These are phyloP conservation scores for Kodamaea fungicola DNA, from an alignment of 1,139 yeast species.

Conservation along the genomic window DNA sequence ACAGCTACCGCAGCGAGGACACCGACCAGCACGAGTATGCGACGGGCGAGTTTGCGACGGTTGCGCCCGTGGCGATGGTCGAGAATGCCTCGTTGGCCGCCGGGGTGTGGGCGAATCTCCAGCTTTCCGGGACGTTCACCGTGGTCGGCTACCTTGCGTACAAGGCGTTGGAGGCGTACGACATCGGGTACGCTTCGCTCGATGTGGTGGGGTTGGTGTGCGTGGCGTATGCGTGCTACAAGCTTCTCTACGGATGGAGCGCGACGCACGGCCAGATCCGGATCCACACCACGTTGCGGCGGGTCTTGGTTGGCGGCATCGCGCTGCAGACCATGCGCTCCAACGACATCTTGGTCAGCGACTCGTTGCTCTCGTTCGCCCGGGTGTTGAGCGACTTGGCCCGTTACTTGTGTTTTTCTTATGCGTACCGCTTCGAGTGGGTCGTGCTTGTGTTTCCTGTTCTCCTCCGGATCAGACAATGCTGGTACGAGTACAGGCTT, in stretches of 20 bases:
- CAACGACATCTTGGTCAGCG: constrained; percentile 77
- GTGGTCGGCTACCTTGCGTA: constrained; percentile 20
- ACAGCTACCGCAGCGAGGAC: constrained; percentile 26
- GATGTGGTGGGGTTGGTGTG: constrained; percentile 9
- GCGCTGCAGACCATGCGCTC: constrained; percentile 57
- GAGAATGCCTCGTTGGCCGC: constrained; percentile 31
- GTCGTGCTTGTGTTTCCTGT: constrained; percentile 59
- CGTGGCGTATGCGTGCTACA: constrained; percentile 10
- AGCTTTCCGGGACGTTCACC: constrained; percentile 18
- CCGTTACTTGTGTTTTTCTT: constrained; percentile 22
- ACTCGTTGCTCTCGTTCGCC: constrained; percentile 75
- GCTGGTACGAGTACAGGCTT: constrained; percentile 61
- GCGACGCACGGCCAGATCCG: constrained; percentile 37
- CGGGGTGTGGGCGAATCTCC: constrained; percentile 34
- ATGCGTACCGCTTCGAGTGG: constrained; percentile 49
- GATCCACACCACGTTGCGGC: constrained; percentile 43
- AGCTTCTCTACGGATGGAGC: constrained; percentile 10
- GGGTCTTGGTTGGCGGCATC: constrained; percentile 56
- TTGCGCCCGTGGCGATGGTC: constrained; percentile 25
- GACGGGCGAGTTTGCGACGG: constrained; percentile 35
- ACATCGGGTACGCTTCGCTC: constrained; percentile 2
- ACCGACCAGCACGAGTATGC: constrained; percentile 9
- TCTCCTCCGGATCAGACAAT: constrained; percentile 73
- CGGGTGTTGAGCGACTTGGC: constrained; percentile 64
- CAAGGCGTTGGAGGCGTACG: constrained; percentile 16